phyloP scores from a whole-genome alignment of 345 rosid species.

The Rhizophora apiculata region DNA sequence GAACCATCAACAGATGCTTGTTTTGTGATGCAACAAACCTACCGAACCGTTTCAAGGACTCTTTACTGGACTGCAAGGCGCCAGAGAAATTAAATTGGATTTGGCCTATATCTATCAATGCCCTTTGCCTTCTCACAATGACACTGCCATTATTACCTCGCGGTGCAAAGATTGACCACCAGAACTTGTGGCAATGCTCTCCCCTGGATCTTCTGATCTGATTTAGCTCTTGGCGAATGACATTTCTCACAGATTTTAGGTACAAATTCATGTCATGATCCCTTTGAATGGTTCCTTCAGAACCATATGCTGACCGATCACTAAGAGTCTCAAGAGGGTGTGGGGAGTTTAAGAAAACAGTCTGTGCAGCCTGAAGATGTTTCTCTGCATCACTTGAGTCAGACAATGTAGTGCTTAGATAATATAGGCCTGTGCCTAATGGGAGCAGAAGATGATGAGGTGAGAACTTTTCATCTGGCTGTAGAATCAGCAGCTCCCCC shows the following conservation, averaged over 20 bases:
- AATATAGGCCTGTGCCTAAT: slow-evolving; percentile 79
- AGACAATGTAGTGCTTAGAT: slow-evolving; percentile 41
- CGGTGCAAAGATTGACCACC: slow-evolving; percentile 61
- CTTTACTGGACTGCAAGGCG: slow-evolving; percentile 57
- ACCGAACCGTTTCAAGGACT: slow-evolving; percentile 60
- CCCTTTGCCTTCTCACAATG: slow-evolving; percentile 34
- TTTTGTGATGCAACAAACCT: slow-evolving; percentile 75
- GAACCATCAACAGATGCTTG: slow-evolving; percentile 72
- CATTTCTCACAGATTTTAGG: slow-evolving; percentile 53
- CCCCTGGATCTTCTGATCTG: slow-evolving; percentile 56
- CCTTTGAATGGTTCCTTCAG: slow-evolving; percentile 78
- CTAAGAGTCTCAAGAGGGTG: slow-evolving; percentile 95
- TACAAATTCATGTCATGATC: slow-evolving; percentile 94
- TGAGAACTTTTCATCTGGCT: slow-evolving; percentile 84
- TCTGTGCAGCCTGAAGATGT: slow-evolving; percentile 64
- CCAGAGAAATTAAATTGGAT: slow-evolving; percentile 53
- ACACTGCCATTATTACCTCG: slow-evolving; percentile 26
- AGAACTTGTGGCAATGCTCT: slow-evolving; percentile 53
- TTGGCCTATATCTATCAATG: slow-evolving; percentile 23
- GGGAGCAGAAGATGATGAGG: slow-evolving; percentile 91
- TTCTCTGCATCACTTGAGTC: slow-evolving; percentile 48
- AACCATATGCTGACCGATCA: slow-evolving; percentile 78
- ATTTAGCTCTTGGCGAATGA: slow-evolving; percentile 66
- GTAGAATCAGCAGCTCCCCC: slow-evolving; percentile 92
- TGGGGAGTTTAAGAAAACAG: slow-evolving; percentile 81